Base-by-base conservation (phyloP, 176 grass and related monocot genomes). In the Oryza glumipatula region DNA sequence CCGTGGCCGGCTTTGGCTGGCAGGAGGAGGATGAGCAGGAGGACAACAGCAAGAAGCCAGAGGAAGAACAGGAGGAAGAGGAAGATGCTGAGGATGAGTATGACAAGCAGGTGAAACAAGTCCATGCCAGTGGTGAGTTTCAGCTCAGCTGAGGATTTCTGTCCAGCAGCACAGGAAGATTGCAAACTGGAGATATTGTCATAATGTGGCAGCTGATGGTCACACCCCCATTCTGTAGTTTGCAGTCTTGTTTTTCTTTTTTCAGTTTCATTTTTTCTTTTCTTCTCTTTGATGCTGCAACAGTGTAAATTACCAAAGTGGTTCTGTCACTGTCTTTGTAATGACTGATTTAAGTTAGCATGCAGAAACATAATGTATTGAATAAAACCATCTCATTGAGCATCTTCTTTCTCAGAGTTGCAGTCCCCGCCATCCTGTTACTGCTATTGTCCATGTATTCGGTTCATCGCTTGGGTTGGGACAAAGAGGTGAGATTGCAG, bases 21-120 rank as follows among this genome's bases (percentile, higher is more conserved):
- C 74, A 66, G 1, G 87, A 92, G 81, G 95, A 98, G 87, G 90
- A 91, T 15, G 93, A 98, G 41, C 79, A 89, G 69, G 95, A 93
- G 58, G 88, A 86, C 16, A 72, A 86, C 21, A 72, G 68, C 61
- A 89, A 90, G 84, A 80, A 90, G 58, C 74, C 86, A 68, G 89
- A 92, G 65, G 83, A 73, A 65, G 67, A 88, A 16, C 33, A 69
- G 11, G 84, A 78, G 11, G 94, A 92, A 24, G 88, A 95, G 24
- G 94, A 87, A 3, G 89, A 88, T 6, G 88, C 74, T 1, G 94
- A 95, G 24, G 89, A 98, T 49, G 95, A 98, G 80, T 94, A 94
- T 36, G 79, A 85, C 45, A 98, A 90, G 71, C 92, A 87, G 56
- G 88, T 95, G 65, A 93, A 91, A 70, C 89, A 93, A 86, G 89